Percentiles rank a stretch among this genome's conserved stretches.
Evolutionary conservation across 345 rosid genomes (phyloP).

Genomic region (Bruguiera gymnorhiza): DNA sequence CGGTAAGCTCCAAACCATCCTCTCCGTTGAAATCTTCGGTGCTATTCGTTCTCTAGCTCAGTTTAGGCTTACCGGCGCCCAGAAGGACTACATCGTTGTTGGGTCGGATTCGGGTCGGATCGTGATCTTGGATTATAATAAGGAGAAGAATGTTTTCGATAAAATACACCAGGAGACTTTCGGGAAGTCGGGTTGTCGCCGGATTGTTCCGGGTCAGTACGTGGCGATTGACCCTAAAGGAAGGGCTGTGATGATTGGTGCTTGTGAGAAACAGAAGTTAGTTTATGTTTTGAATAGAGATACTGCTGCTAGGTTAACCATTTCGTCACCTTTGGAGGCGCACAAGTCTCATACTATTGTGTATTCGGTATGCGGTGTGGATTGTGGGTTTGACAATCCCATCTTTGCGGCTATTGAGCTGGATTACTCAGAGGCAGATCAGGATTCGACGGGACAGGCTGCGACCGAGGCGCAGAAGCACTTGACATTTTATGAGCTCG

Average conservation of each 20-base stretch:
- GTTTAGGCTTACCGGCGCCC: conserved; percentile 88
- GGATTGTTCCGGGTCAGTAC: conserved; percentile 95
- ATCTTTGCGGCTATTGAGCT: conserved; percentile 89
- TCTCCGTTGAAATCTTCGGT: conserved; percentile 90
- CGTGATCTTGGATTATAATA: conserved; percentile 83
- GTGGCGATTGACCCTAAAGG: conserved; percentile 94
- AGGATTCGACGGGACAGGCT: conserved; percentile 80
- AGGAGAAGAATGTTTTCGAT: conserved; percentile 80
- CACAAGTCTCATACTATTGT: conserved; percentile 90
- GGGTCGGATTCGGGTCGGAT: conserved; percentile 99
- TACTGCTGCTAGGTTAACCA: conserved; percentile 88
- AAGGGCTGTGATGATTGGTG: conserved; percentile 89
- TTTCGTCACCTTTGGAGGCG: conserved; percentile 96
- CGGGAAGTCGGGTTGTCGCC: conserved; percentile 91
- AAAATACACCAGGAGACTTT: conserved; percentile 93
- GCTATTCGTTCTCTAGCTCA: conserved; percentile 84
- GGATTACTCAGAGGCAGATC: conserved; percentile 96
- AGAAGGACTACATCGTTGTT: conserved; percentile 83
- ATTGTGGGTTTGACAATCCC: conserved; percentile 95
- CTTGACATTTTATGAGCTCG: conserved; percentile 89
- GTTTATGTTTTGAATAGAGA: conserved; percentile 94
- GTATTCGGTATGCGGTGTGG: conserved; percentile 84
- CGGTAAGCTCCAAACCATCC: conserved; percentile 86
- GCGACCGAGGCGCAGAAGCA: conserved; percentile 95
- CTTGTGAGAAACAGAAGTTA: conserved; percentile 94